Conservation (phyloP, 306 rosid genomes). For the Lathyrus aphaca region DNA sequence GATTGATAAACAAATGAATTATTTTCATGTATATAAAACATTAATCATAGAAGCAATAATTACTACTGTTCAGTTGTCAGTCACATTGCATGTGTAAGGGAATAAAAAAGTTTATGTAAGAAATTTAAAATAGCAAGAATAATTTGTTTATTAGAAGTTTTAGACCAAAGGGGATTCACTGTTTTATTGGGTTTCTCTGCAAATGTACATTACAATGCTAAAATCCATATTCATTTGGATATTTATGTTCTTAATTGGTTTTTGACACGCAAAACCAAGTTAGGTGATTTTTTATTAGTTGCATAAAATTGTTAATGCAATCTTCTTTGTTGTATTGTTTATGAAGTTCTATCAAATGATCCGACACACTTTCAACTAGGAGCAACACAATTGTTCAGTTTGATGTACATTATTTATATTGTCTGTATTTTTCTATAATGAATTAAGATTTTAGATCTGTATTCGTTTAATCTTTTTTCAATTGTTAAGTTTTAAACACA, state of each 20-base stretch:
- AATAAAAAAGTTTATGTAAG: slow-evolving; percentile 41
- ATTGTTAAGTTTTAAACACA: too few species aligned
- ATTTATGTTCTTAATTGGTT: slow-evolving; percentile 37
- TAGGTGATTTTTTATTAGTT: not conserved
- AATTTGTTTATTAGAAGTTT: slow-evolving; percentile 15
- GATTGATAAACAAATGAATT: slow-evolving; percentile 40
- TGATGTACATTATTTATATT: too few species aligned
- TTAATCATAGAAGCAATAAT: slow-evolving; percentile 46
- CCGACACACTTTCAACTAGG: slow-evolving; percentile 14
- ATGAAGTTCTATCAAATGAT: slow-evolving; percentile 20
- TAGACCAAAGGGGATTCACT: slow-evolving; percentile 64
- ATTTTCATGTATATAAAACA: slow-evolving; percentile 28
- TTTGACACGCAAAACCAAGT: slow-evolving; percentile 38
- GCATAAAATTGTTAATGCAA: not conserved
- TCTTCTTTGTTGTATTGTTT: not conserved
- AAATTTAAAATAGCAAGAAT: slow-evolving; percentile 28
- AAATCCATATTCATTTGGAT: slow-evolving; percentile 12
- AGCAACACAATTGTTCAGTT: too few species aligned
- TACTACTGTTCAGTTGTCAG: slow-evolving; percentile 42
- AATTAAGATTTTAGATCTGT: too few species aligned
- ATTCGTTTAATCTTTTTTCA: too few species aligned
- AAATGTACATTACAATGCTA: slow-evolving; percentile 19
- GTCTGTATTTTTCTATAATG: too few species aligned
- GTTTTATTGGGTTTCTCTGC: slow-evolving; percentile 49
- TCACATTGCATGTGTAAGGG: slow-evolving; percentile 58